Evolutionary conservation across 1,139 yeast species (phyloP).

Genomic region (Lodderomyces pseudojiufengensis): DNA sequence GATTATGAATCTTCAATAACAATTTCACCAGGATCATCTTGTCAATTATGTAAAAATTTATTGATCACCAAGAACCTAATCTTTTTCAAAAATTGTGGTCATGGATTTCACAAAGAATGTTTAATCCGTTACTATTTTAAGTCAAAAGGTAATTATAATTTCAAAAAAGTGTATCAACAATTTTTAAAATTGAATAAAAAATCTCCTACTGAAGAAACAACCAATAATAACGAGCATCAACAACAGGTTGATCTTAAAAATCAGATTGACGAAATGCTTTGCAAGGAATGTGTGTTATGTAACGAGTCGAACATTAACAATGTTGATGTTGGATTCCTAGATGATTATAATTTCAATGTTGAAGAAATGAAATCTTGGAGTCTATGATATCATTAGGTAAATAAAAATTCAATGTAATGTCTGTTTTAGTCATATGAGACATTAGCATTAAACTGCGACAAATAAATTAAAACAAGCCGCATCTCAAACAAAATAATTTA

Average conservation of each 20-base stretch:
- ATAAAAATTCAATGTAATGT: too few relatives aligned
- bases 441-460: too few relatives aligned
- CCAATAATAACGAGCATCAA: not conserved
- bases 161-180: conserved; percentile 58
- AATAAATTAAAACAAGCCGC: too few relatives aligned
- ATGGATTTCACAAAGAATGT: conserved; percentile 88
- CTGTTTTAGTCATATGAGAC: too few relatives aligned
- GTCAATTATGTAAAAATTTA: conserved; percentile 66
- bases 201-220: conserved; percentile 25
- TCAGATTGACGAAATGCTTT: conserved; percentile 59
- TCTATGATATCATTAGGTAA: conserved; percentile 5
- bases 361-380: conserved; percentile 10
- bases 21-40: conserved; percentile 82
- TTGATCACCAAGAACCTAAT: conserved; percentile 71
- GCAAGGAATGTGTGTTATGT: conserved; percentile 75
- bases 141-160: conserved; percentile 62
- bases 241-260: conserved; percentile 5
- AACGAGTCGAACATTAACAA: conserved; percentile 70
- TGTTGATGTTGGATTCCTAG: conserved; percentile 52
- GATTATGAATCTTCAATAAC: conserved; percentile 15
- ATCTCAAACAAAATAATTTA: too few relatives aligned
- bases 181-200: conserved; percentile 37
- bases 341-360: conserved; percentile 12
- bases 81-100: conserved; percentile 82
- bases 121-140: conserved; percentile 55